Base-by-base conservation (phyloP, 768 basidiomycete species). In the Coprinellus aureogranulatus region DNA sequence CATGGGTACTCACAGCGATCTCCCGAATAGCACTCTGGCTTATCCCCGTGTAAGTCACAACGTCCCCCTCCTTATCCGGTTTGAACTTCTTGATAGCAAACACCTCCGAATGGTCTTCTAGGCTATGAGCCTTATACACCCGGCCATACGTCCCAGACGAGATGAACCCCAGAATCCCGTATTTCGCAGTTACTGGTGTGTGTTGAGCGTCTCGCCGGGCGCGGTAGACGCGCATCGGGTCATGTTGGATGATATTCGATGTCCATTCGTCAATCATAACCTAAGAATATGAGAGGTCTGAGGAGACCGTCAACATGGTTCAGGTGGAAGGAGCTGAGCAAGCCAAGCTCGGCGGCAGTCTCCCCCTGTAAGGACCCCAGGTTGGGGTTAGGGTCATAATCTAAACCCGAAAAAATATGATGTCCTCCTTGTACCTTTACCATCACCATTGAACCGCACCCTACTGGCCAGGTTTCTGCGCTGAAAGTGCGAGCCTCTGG, bases 71-170 rank as follows among this genome's bases (percentile, higher is more conserved):
- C 72, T 98, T 98, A 80, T 99, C 97, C 0, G 96, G 97, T 68
- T 99, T 99, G 79, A 98, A 98, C 72, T 98, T 99, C 80, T 99
- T 99, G 76, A 99, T 98, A 5, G 97, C 97, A 64, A 94, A 89
- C 47, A 96, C 81, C 61, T 75, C 78, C 2, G 79, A 84, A 41
- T 88, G 86, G 2, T 84, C 80, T 12, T 87, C 89, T 46, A 83
- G 77, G 66, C 88, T 89, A 67, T 87, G 83, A 0, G 95, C 97
- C 70, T 98, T 98, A 84, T 98, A 99, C 2, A 98, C 97, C n/a
- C 95, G 81, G 1, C 97, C 97, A 68, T 98, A 98, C 0, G 96
- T 98, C 20, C 97, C 97, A 8, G 94, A 96, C 2, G 97, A 98
- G 61, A 99, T 96, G 77, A 98, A 98, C 10, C 97, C 97, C 6